A percentile compares a stretch with the other conserved stretches of the same genome.
These are phyloP conservation scores for Populus hybrid DNA, from an alignment of 441 rosid species.

Conservation along the genomic window DNA sequence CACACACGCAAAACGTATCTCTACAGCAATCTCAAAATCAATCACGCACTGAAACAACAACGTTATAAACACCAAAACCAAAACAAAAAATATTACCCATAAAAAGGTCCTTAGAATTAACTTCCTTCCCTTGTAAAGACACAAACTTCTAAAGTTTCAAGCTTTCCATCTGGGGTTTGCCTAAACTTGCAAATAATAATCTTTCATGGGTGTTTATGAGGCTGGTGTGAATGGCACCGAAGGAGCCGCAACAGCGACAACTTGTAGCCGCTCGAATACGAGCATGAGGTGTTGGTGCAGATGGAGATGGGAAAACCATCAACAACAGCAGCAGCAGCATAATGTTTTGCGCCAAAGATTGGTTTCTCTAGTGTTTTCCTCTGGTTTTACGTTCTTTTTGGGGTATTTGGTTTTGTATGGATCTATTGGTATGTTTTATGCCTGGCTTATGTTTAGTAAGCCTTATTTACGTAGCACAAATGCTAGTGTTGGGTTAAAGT, in stretches of 20 bases:
- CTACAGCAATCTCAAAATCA: neutral
- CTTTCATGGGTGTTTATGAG: conserved; percentile 1
- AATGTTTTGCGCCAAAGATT: conserved; percentile 13
- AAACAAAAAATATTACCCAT: neutral
- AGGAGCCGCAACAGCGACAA: conserved; percentile 5
- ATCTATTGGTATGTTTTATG: conserved; percentile 54
- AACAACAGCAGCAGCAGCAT: neutral
- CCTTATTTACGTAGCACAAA: conserved; percentile 21
- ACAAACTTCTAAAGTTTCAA: neutral
- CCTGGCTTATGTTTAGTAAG: conserved; percentile 50
- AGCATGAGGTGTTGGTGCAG: conserved; percentile 37
- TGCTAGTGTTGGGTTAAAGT: conserved; percentile 26
- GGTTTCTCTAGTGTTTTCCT: conserved; percentile 19
- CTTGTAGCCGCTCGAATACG: conserved; percentile 19
- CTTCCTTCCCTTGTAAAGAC: neutral
- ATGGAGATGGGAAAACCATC: conserved; percentile 40
- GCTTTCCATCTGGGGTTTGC: neutral
- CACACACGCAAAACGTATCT: neutral
- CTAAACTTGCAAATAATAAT: neutral
- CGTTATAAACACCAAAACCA: no score
- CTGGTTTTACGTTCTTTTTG: conserved; percentile 47
- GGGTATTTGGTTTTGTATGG: conserved; percentile 57
- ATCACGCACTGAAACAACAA: neutral
- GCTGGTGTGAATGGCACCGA: conserved; percentile 15
- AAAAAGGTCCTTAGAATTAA: neutral